A percentile compares a stretch with the other conserved stretches of the same genome.
Evolutionary conservation across 1,139 yeast genomes (phyloP).

Genomic region (Candida pseudoviswanathii): DNA sequence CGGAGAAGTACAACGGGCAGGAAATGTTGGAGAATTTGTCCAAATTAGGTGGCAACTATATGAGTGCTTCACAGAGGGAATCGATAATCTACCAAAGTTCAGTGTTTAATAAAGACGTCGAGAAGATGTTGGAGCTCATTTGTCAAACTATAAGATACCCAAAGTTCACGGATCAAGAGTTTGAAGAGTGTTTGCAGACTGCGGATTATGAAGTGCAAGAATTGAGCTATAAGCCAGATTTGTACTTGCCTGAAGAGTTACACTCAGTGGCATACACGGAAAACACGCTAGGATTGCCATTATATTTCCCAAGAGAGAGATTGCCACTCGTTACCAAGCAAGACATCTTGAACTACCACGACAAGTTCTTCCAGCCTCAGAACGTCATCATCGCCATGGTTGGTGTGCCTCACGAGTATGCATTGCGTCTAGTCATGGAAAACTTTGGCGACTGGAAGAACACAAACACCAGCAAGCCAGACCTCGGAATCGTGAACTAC

Average conservation of each 20-base stretch:
- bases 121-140: conserved; percentile 73
- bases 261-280: conserved; percentile 78
- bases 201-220: conserved; percentile 84
- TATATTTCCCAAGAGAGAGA: conserved; percentile 76
- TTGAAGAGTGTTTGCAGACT: conserved; percentile 70
- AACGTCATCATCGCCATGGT: conserved; percentile 85
- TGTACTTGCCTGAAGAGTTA: conserved; percentile 81
- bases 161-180: conserved; percentile 64
- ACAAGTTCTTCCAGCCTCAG: conserved; percentile 74
- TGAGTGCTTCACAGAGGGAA: conserved; percentile 92
- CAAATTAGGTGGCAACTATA: conserved; percentile 88
- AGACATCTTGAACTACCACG: conserved; percentile 63
- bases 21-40: conserved; percentile 79
- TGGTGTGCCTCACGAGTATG: conserved; percentile 75
- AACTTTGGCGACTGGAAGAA: conserved; percentile 66
- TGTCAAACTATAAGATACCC: conserved; percentile 84
- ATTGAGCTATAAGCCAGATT: conserved; percentile 81
- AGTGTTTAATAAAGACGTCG: conserved; percentile 87
- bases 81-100: conserved; percentile 92
- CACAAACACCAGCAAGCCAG: conserved; percentile 25
- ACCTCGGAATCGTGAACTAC: conserved; percentile 55
- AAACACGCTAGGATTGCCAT: conserved; percentile 82
- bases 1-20: conserved; percentile 59
- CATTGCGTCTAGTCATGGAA: conserved; percentile 62
- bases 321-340: conserved; percentile 56